A percentile compares a stretch with the other conserved stretches of the same genome.
These are phyloP conservation scores for Brassica hybrid DNA, from an alignment of 441 rosid genomes.

Conservation along the genomic window DNA sequence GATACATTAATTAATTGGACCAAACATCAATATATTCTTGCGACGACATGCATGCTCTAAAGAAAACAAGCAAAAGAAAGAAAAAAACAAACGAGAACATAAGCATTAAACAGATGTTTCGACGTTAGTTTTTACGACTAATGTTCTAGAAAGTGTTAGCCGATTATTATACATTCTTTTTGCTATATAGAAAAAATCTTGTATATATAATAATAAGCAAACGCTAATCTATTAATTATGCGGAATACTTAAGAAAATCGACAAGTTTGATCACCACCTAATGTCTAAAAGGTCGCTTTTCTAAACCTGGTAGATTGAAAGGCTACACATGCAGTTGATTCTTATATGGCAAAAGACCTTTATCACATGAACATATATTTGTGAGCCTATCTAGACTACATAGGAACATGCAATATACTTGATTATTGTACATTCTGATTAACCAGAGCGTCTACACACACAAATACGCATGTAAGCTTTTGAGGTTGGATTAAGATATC, in stretches of 20 bases:
- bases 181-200: neutral
- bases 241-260: neutral
- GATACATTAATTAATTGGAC: constrained; percentile 17
- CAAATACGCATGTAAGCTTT: constrained; percentile 45
- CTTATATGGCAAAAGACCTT: constrained; percentile 31
- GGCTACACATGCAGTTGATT: constrained; percentile 28
- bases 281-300: constrained; percentile 6
- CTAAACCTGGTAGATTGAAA: neutral
- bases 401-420: constrained; percentile 9
- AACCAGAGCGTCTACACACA: constrained; percentile 10
- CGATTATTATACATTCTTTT: neutral
- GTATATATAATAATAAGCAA: neutral
- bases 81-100: neutral
- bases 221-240: neutral
- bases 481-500: constrained; percentile 31
- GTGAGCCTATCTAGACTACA: constrained; percentile 2
- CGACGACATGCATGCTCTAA: constrained; percentile 1
- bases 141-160: neutral
- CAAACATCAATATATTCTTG: constrained; percentile 36
- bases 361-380: constrained; percentile 34
- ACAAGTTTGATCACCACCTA: neutral
- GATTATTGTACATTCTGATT: constrained; percentile 3
- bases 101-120: neutral
- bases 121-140: neutral
- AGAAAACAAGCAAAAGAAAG: neutral